Evolutionary conservation across 2,329 filamentous ascomycete species (phyloP), one percentile per base, ranked within the genome.

Genomic region (Ophiocordyceps australis): DNA sequence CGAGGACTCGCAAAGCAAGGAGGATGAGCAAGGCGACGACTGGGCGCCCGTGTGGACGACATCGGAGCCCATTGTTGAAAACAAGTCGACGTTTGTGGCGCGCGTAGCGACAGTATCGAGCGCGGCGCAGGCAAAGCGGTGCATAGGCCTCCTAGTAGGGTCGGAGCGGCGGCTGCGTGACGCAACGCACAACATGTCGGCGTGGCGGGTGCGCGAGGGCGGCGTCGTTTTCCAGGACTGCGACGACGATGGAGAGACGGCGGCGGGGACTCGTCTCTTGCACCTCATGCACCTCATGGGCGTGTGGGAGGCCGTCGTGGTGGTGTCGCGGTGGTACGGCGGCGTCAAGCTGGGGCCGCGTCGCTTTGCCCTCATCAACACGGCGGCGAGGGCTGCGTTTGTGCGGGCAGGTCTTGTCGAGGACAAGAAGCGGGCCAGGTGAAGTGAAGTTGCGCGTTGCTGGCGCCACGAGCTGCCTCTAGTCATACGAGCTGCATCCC

Each of bases 271-370:
- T 0, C 64, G 89, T 22, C 51, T 98, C 42, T 52, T 95, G 32
- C 82, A 92, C 53, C 57, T 98, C 17, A 76, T 98, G 73, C 83
- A 94, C 55, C 54, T 93, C 32, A 94, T 94, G 80, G 80, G 85
- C 42, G 62, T 91, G 9, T 94, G 85, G 83, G 70, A 91, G 48
- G 75, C 77, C 11, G 75, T 95, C 57, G 82, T 98, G 0, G 76
- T 98, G 4, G 86, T 98, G 16, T 83, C 80, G 20, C 59, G 89
- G 34, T 98, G 89, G 89, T 98, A 92, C 49, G 89, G 89, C 4
- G 89, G 89, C 2, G 67, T 92, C 30, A 76, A 83, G 39, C 53
- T 98, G 23, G 89, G 89, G 0, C 85, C 86, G 25, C 76, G 85
- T 46, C 61, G 89, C 35, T 98, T 98, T 46, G 71, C 82, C 9